phyloP scores from a whole-genome alignment of 2,329 filamentous ascomycete genomes.

The Zymoseptoria tritici region DNA sequence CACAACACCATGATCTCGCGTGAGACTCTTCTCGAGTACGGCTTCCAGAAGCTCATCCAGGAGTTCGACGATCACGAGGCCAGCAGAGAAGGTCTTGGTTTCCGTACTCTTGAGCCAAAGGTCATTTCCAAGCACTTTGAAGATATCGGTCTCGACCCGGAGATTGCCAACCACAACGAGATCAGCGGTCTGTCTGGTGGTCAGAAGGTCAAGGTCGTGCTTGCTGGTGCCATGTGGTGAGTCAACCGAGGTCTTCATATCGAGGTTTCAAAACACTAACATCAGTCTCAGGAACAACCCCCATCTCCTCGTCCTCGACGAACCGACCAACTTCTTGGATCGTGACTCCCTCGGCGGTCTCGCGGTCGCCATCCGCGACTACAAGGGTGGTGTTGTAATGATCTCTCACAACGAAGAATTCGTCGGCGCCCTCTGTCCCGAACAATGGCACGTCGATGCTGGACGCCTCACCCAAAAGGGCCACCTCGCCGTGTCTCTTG shows the following conservation, averaged over 20 bases:
- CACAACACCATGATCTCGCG: constrained; percentile 87
- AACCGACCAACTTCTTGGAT: constrained; percentile 98
- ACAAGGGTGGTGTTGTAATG: constrained; percentile 97
- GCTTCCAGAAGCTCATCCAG: constrained; percentile 89
- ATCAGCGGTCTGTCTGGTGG: constrained; percentile 93
- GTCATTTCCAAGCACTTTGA: constrained; percentile 98
- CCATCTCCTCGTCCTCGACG: constrained; percentile 91
- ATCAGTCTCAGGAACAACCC: constrained; percentile 63
- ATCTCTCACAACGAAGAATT: constrained; percentile 99
- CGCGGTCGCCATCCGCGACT: constrained; percentile 95
- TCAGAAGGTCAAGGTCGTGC: constrained; percentile 98
- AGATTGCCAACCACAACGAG: constrained; percentile 98
- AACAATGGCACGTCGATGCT: constrained; percentile 91
- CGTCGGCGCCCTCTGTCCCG: constrained; percentile 86
- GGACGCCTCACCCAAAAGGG: constrained; percentile 82
- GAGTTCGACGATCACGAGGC: constrained; percentile 99
- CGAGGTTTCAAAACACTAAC: constrained; percentile 1
- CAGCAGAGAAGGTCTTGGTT: constrained; percentile 95
- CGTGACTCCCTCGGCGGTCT: constrained; percentile 94
- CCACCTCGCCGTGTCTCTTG: constrained; percentile 62
- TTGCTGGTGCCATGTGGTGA: constrained; percentile 58
- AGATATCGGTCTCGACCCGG: constrained; percentile 88
- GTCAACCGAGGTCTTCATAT: neutral
- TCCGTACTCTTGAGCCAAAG: constrained; percentile 84
- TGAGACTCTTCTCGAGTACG: constrained; percentile 77